Evolutionary conservation across 306 rosid species (phyloP).

Genomic region (Rosa multiflora): DNA sequence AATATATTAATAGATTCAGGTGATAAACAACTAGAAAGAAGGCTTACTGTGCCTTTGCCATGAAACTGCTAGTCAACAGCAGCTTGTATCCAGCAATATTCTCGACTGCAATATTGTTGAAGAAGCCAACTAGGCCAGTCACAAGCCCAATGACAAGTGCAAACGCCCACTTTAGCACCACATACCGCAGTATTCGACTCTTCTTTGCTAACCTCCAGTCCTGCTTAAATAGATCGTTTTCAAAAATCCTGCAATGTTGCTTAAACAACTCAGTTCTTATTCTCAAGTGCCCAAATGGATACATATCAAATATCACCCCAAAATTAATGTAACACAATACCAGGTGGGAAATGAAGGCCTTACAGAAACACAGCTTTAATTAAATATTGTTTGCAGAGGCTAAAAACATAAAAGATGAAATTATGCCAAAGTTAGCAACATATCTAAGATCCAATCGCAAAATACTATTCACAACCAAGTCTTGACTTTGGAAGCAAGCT

Average conservation of each 20-base stretch:
- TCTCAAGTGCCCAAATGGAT: not conserved
- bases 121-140: slow-evolving; percentile 72
- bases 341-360: not conserved
- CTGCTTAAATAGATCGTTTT: slow-evolving; percentile 72
- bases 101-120: slow-evolving; percentile 76
- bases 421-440: too few species aligned
- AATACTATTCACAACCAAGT: not conserved
- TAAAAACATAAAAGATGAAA: not conserved
- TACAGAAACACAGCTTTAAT: too few species aligned
- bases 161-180: slow-evolving; percentile 64
- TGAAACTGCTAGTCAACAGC: slow-evolving; percentile 52
- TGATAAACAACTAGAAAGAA: slow-evolving; percentile 10
- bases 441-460: not conserved
- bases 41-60: slow-evolving; percentile 53
- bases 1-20: not conserved
- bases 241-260: slow-evolving; percentile 58
- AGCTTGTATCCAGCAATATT: slow-evolving; percentile 78
- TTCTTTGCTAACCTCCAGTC: slow-evolving; percentile 74
- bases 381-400: too few species aligned
- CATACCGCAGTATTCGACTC: slow-evolving; percentile 50
- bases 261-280: not conserved
- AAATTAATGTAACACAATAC: not conserved
- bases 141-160: slow-evolving; percentile 68
- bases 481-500: not conserved
- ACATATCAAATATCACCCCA: not conserved